Evolutionary conservation across 495 filamentous ascomycete species (phyloP).

Genomic region (Neurospora discreta): DNA sequence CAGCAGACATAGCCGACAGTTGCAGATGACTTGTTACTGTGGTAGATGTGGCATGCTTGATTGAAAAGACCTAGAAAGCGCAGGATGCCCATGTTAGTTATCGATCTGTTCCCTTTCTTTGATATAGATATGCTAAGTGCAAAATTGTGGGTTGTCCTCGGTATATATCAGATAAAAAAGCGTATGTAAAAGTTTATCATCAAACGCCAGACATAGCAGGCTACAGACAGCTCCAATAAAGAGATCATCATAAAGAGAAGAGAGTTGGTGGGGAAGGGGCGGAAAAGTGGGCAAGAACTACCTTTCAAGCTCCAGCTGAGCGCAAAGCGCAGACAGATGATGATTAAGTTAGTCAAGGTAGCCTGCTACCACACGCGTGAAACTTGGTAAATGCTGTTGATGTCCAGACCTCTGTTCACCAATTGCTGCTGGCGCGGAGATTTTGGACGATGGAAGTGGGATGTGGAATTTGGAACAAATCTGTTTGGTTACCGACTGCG

Average conservation of each 20-base stretch:
- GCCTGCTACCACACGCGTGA: background rate
- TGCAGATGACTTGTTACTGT: background rate
- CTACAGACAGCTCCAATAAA: conserved; percentile 99
- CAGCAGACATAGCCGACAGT: background rate
- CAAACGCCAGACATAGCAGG: conserved; percentile 30
- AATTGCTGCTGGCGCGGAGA: background rate
- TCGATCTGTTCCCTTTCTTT: background rate
- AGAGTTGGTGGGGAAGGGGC: background rate
- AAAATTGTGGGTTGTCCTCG: background rate
- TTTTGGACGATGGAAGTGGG: background rate
- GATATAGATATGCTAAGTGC: background rate
- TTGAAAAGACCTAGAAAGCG: background rate
- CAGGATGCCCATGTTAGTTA: background rate
- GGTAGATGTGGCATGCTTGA: background rate
- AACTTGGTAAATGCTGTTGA: background rate
- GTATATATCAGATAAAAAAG: conserved; percentile 37
- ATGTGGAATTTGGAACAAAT: background rate
- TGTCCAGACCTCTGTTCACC: background rate
- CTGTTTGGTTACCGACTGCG: background rate
- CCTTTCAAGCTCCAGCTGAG: background rate
- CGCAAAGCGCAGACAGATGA: background rate
- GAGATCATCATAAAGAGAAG: conserved; percentile 34
- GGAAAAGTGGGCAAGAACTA: background rate
- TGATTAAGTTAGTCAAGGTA: background rate
- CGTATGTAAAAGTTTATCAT: conserved; percentile 42